Conservation (phyloP, 306 rosid species). For the Citrullus amarus region DNA sequence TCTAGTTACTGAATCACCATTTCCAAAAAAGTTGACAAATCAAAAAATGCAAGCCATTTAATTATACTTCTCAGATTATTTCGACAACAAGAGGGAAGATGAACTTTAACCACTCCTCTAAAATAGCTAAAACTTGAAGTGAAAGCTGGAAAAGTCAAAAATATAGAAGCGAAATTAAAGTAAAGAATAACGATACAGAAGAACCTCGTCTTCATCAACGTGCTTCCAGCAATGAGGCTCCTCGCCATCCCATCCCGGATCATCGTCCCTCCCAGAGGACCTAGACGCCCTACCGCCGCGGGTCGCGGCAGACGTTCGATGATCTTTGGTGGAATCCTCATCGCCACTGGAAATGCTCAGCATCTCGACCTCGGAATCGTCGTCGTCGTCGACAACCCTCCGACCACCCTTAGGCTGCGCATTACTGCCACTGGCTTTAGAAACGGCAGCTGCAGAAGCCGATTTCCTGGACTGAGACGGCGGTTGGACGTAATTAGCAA, state of each 20-base stretch:
- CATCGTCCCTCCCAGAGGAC: slow-evolving; percentile 34
- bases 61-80: background rate
- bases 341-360: slow-evolving; percentile 98
- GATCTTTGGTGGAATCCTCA: slow-evolving; percentile 45
- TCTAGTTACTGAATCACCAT: background rate
- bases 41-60: background rate
- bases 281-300: slow-evolving; percentile 24
- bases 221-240: slow-evolving; percentile 88
- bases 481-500: slow-evolving; percentile 81
- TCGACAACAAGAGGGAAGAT: background rate
- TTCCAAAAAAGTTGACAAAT: background rate
- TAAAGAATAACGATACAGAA: slow-evolving; percentile 5
- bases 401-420: slow-evolving; percentile 8
- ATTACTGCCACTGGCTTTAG: background rate
- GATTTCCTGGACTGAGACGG: slow-evolving; percentile 32
- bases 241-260: slow-evolving; percentile 75
- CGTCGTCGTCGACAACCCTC: slow-evolving; percentile 57
- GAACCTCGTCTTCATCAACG: slow-evolving; percentile 84
- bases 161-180: background rate
- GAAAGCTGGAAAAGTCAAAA: background rate
- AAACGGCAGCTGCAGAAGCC: background rate
- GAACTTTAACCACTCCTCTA: background rate
- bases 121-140: background rate
- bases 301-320: slow-evolving; percentile 18
- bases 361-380: slow-evolving; percentile 94